Evolutionary conservation across 2,329 filamentous ascomycete genomes (phyloP), one percentile per base, ranked within the genome.

Genomic region (Trichoderma endophyticum): DNA sequence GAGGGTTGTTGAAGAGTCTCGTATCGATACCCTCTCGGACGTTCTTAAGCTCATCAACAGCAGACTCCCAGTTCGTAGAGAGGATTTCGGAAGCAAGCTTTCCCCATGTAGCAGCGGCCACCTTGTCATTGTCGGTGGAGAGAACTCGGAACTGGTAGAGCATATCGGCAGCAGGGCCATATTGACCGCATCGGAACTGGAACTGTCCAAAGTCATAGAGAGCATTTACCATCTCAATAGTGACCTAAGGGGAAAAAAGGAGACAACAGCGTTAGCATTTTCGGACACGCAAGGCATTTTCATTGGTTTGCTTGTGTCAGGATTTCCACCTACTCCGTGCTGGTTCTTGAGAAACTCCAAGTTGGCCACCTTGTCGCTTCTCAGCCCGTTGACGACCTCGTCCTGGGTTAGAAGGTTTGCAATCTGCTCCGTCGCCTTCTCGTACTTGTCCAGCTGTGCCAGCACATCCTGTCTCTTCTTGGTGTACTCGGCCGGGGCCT

Each of bases 101-200:
- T 82, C 96, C 96, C 96, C 96, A 99, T 73, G 95, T 98, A 73
- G 96, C 96, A 70, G 93, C 93, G 72, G 93, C 90, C 76, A 98
- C 95, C 86, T 97, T 97, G 88, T 98, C 96, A 85, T 97, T 97
- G 83, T 99, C 96, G 78, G 95, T 99, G 71, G 95, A 98, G 78
- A 99, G 89, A 76, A 99, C 94, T 80, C 96, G 93, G 90, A 98
- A 99, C 82, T 97, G 94, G 86, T 98, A 98, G 68, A 99, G 91
- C 77, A 97, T 88, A 81, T 98, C 96, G 75, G 94, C 92, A 36
- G 96, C 95, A 77, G 92, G 92, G 70, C 86, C 90, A 83, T 99
- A 99, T 84, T 95, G 94, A 76, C 96, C 96, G 82, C 95, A 98
- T 86, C 93, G 95, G 86, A 98, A 99, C 86, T 97, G 94, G 85